Evolutionary conservation across 352 stramenopile genomes (phyloP).

Genomic region (Pilasporangium apinafurcum): DNA sequence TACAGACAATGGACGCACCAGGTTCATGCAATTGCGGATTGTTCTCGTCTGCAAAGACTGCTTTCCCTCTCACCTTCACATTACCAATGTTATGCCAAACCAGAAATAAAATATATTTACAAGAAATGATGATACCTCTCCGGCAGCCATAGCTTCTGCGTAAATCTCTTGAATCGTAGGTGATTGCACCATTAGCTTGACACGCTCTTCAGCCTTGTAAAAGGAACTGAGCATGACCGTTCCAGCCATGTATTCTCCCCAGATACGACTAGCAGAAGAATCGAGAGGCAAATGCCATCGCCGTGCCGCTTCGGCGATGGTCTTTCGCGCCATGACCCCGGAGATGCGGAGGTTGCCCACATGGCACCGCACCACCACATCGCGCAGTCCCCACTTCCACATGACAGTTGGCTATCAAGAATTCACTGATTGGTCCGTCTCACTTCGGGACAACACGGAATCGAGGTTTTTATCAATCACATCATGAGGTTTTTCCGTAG

Average conservation of each 20-base stretch:
- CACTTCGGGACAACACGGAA: not conserved
- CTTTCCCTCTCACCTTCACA: constrained; percentile 58
- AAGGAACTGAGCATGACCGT: constrained; percentile 84
- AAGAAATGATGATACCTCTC: constrained; percentile 32
- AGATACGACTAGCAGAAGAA: constrained; percentile 47
- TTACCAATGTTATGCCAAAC: not conserved
- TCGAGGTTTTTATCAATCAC: constrained; percentile 9
- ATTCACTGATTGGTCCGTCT: constrained; percentile 1
- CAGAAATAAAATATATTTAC: not conserved
- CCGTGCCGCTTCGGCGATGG: constrained; percentile 42
- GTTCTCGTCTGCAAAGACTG: constrained; percentile 18
- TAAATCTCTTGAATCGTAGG: constrained; percentile 70
- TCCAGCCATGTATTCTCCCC: constrained; percentile 86
- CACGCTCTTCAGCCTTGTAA: constrained; percentile 82
- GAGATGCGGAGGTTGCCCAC: constrained; percentile 82
- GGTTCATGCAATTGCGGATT: not conserved
- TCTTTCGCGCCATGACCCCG: constrained; percentile 54
- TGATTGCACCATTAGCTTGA: constrained; percentile 68
- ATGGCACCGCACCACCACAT: constrained; percentile 65
- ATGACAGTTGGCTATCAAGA: no score
- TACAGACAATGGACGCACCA: not conserved
- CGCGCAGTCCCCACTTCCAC: constrained; percentile 50
- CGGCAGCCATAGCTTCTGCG: constrained; percentile 69
- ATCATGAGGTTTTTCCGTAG: constrained; percentile 42
- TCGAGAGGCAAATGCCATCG: constrained; percentile 44